These are phyloP conservation scores for Penicillium sp. DNA, from an alignment of 2,329 filamentous ascomycete species.

Conservation along the genomic window DNA sequence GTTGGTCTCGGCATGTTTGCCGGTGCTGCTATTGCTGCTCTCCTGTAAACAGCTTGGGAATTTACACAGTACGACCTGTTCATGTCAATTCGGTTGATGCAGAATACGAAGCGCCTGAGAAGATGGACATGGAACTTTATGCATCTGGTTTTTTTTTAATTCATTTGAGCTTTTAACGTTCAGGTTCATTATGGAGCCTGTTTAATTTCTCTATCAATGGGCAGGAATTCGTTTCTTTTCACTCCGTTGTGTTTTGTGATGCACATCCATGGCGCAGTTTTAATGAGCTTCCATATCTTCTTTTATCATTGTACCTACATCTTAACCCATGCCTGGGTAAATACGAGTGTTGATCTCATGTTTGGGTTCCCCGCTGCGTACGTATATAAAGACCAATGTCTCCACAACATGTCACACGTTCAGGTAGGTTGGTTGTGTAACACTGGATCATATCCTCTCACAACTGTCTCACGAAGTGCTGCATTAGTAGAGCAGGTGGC, in stretches of 20 bases:
- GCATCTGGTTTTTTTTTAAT: slow-evolving; percentile 12
- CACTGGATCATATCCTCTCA: no score
- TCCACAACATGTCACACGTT: no score
- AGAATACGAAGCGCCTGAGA: slow-evolving; percentile 4
- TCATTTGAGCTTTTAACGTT: slow-evolving; percentile 1
- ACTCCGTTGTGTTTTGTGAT: slow-evolving; percentile 5
- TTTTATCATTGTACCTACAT: slow-evolving; percentile 8
- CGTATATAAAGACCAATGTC: no score
- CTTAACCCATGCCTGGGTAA: slow-evolving; percentile 14
- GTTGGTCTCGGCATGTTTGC: slow-evolving; percentile 39
- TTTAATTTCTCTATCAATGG: slow-evolving; percentile 11
- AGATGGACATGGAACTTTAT: slow-evolving; percentile 22
- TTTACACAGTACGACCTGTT: no score
- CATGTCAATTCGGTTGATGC: slow-evolving; percentile 2
- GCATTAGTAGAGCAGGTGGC: no score
- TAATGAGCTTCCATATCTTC: slow-evolving; percentile 3
- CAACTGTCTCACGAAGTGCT: no score
- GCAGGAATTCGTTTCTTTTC: slow-evolving; percentile 6
- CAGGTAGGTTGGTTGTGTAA: no score
- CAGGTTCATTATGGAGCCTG: slow-evolving; percentile 15
- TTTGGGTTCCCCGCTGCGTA: neutral
- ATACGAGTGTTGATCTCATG: neutral
- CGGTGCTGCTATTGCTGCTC: slow-evolving; percentile 42
- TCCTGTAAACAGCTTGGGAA: slow-evolving; percentile 45
- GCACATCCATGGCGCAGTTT: slow-evolving; percentile 16